Base-by-base conservation (phyloP, 176 grass and related monocot species). In the Rhipidocladum racemiflorum region DNA sequence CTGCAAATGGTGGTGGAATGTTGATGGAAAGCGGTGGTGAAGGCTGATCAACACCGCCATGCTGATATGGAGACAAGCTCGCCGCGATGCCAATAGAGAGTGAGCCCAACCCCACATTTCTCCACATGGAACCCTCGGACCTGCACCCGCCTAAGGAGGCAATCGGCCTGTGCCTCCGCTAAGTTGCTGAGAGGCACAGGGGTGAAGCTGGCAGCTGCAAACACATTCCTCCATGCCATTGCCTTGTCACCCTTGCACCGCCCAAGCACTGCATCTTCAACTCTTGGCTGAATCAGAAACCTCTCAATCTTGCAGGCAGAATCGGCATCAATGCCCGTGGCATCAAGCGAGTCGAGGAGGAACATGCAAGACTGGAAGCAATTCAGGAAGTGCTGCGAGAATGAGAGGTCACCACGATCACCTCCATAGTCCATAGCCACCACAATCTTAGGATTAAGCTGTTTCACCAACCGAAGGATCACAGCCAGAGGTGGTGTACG, bases 121-220 rank as follows among this genome's bases (percentile, higher is more conserved):
- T 97, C 88, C 59, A 97, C 92, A 15, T 94, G 90, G 80, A 97
- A 97, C 4, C 92, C 94, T 45, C 85, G 91, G 66, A 97, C 90
- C 43, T 88, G 94, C 79, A 92, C 92, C 68, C 92, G 89, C 83
- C 94, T 92, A 40, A 94, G 45, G 40, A 97, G 89, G 78, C 92
- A 97, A 35, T 91, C 90, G 0, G 94, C 94, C 86, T 97, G 92
- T 13, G 92, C 84, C 83, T 97, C 94, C 0, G 92, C 81, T 12
- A 90, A 57, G 49, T 85, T 94, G 81, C 94, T 97, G 51, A 88
- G 89, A 0, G 83, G 86, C 74, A 91, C 39, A 9, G 90, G 92
- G 0, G 18, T 74, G 25, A 92, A 97, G 18, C 94, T 90, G 27
- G 92, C 73, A 20, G 85, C 78, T 65, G 92, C 29, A 80, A 97